A percentile compares a stretch with the other conserved stretches of the same genome.
These are phyloP conservation scores for Simplicillium aogashimaense DNA, from an alignment of 2,329 filamentous ascomycete genomes.

Conservation along the genomic window DNA sequence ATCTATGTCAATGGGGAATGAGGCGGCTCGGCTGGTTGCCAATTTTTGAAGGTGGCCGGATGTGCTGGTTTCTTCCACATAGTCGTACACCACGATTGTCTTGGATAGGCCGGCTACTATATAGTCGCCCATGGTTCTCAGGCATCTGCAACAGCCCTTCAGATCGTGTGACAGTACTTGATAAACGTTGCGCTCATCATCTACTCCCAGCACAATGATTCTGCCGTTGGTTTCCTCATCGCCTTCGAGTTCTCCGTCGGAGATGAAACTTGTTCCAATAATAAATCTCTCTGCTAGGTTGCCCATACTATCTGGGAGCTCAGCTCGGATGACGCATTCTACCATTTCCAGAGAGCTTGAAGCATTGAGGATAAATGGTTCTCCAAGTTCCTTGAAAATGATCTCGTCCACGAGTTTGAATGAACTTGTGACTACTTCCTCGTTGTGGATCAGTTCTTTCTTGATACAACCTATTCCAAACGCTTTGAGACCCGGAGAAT, in stretches of 20 bases:
- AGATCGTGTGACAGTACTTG: constrained; percentile 59
- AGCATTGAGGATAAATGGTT: constrained; percentile 51
- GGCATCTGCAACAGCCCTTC: constrained; percentile 70
- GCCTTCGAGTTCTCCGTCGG: constrained; percentile 44
- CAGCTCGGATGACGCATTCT: constrained; percentile 72
- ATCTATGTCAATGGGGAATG: constrained; percentile 72
- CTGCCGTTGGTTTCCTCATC: constrained; percentile 51
- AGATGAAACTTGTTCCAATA: constrained; percentile 76
- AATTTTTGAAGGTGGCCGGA: constrained; percentile 55
- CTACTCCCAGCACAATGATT: constrained; percentile 77
- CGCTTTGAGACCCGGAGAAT: constrained; percentile 66
- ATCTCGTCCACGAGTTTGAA: constrained; percentile 89
- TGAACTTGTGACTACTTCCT: constrained; percentile 68
- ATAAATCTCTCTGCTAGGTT: constrained; percentile 66
- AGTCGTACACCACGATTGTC: constrained; percentile 57
- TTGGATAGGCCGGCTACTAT: constrained; percentile 87
- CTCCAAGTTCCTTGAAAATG: constrained; percentile 66
- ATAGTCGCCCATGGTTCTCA: constrained; percentile 64
- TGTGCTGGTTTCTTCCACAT: constrained; percentile 43
- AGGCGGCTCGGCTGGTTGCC: constrained; percentile 71
- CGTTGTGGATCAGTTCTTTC: constrained; percentile 57
- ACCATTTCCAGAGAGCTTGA: constrained; percentile 56
- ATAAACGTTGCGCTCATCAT: constrained; percentile 63
- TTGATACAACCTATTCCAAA: constrained; percentile 85
- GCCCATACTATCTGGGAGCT: constrained; percentile 51